Conservation (phyloP, 75 land plant genomes). For the Picea glauca region DNA sequence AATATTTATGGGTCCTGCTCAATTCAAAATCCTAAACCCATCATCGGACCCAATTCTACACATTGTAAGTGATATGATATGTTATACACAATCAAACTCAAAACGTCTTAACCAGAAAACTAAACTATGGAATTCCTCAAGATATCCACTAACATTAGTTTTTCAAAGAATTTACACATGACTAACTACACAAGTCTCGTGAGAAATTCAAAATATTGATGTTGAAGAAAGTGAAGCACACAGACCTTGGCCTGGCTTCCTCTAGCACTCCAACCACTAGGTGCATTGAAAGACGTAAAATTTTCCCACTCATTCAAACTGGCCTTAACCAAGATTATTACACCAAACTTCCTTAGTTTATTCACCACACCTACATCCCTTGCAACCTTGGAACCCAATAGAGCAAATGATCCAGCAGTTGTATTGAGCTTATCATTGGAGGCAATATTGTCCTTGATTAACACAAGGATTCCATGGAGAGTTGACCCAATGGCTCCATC, state of each 20-base stretch:
- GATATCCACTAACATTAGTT: background rate
- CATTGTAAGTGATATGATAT: too few species aligned
- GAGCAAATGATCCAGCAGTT: slow-evolving; percentile 60
- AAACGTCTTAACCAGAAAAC: too few species aligned
- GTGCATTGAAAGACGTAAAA: slow-evolving; percentile 17
- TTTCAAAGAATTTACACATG: background rate
- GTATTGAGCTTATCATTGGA: slow-evolving; percentile 49
- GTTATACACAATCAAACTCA: too few species aligned
- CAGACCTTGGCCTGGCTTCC: slow-evolving; percentile 33
- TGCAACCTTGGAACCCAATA: slow-evolving; percentile 39
- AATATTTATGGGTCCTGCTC: slow-evolving; percentile 52
- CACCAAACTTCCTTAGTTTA: slow-evolving; percentile 33
- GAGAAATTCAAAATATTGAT: background rate
- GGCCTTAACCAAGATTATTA: slow-evolving; percentile 56
- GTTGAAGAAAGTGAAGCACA: background rate
- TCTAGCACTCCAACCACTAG: slow-evolving; percentile 42
- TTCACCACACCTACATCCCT: slow-evolving; percentile 29
- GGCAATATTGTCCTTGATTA: slow-evolving; percentile 59
- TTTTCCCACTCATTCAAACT: slow-evolving; percentile 44
- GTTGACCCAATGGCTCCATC: background rate
- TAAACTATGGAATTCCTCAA: too few species aligned
- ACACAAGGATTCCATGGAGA: slow-evolving; percentile 51
- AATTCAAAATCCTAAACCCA: background rate
- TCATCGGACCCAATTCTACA: background rate
- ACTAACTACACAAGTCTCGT: background rate